Base-by-base conservation (phyloP, 2,329 filamentous ascomycete species). In the Lachnum nothofagi region DNA sequence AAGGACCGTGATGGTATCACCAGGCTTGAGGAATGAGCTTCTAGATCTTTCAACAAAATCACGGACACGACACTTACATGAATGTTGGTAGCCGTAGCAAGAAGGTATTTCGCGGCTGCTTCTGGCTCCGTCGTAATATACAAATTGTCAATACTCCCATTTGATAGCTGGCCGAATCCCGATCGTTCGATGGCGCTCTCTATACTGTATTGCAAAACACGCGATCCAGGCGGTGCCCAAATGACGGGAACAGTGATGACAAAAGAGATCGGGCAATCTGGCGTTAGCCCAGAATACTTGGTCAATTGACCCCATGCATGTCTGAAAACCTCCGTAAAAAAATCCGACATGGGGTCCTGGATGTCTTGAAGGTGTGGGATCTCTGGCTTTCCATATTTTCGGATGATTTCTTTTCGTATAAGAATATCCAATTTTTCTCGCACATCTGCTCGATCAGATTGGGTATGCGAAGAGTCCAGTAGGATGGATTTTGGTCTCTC, bases 121-220 rank as follows among this genome's bases (percentile, higher is more conserved):
- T 65, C 62, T 3, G 63, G 62, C 37, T 65, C 63, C 7, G 57
- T 56, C 5, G 63, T 55, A 14, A 65, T 55, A 31, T 64, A 66
- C 2, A 66, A 42, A 22, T 61, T 59, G 16, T 63, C 55, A 16
- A 63, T 31, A 25, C 45, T 55, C 3, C 47, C 44, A 12, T 50
- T 22, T 4, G 27, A 40, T 9, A 53, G 25, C 1, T 35, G 40
- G 4, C 57, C 53, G 22, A 59, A 51, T 1, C 27, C 22, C 2
- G 50, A 46, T 7, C 38, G 41, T 20, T 39, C 27, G 9, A 54
- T 48, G 0, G 55, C 50, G 22, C 37, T 22, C 22, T 44, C 48
- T 16, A 55, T 45, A 8, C 50, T 44, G 20, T 42, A 35, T 22
- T 48, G 52, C 29, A 50, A 44, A 12, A 51, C 42, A 5, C 53